Evolutionary conservation across 768 basidiomycete genomes (phyloP).

Genomic region (Russula sp.): DNA sequence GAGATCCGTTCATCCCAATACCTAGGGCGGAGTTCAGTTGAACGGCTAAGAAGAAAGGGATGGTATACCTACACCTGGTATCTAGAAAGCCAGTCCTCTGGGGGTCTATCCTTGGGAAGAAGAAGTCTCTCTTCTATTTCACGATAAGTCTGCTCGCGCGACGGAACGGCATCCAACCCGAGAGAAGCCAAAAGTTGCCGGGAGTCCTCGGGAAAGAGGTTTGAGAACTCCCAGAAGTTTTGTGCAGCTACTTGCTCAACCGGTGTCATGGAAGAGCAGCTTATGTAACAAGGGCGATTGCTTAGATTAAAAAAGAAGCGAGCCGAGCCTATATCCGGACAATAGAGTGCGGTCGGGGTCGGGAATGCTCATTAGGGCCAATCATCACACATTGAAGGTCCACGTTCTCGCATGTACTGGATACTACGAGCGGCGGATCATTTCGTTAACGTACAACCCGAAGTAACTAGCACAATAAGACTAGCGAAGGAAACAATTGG

Average conservation of each 20-base stretch:
- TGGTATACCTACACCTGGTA: constrained; percentile 70
- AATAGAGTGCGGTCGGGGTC: no score
- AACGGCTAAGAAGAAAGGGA: constrained; percentile 15
- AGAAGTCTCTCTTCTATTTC: constrained; percentile 75
- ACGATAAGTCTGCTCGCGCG: constrained; percentile 51
- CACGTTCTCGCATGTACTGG: not conserved
- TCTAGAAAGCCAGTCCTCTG: constrained; percentile 63
- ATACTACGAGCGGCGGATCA: not conserved
- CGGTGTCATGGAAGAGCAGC: not conserved
- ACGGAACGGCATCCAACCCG: constrained; percentile 51
- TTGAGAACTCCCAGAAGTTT: no score
- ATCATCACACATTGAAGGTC: not conserved
- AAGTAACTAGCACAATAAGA: not conserved
- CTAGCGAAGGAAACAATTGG: not conserved
- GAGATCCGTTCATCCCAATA: constrained; percentile 64
- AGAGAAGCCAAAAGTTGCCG: constrained; percentile 46
- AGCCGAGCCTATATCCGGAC: no score
- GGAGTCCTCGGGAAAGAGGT: constrained; percentile 31
- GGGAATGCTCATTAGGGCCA: not conserved
- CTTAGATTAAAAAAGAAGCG: no score
- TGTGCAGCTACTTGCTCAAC: not conserved
- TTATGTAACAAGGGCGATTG: no score
- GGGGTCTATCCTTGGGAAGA: constrained; percentile 59
- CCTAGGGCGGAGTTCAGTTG: constrained; percentile 35
- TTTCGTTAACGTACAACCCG: constrained; percentile 8